Conservation (phyloP, 331 rosid species). For the Erythrophleum ivorense region DNA sequence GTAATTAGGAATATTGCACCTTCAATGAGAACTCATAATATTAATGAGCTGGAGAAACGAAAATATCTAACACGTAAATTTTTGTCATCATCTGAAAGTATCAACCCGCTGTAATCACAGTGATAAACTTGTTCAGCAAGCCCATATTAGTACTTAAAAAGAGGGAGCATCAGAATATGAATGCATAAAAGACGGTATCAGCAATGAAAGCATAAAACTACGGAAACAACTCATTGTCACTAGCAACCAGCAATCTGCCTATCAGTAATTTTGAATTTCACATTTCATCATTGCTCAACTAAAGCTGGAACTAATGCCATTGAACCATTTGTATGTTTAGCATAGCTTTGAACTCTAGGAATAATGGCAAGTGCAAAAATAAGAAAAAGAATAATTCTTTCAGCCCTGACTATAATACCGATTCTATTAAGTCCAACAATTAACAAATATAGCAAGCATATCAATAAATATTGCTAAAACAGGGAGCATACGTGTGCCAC, state of each 20-base stretch:
- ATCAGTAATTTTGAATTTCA: neutral
- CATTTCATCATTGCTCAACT: slow-evolving; percentile 29
- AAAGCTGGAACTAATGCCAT: slow-evolving; percentile 8
- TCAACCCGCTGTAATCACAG: slow-evolving; percentile 15
- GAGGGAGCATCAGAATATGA: slow-evolving; percentile 11
- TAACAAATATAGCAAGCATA: slow-evolving; percentile 13
- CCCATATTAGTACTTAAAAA: slow-evolving; percentile 13
- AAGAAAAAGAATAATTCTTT: neutral
- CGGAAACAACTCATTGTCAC: slow-evolving; percentile 16
- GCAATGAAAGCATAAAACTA: slow-evolving; percentile 11
- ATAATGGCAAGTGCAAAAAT: neutral
- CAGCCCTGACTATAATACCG: neutral
- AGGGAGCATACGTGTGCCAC: slow-evolving; percentile 68
- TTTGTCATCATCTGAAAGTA: slow-evolving; percentile 20
- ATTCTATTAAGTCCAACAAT: neutral
- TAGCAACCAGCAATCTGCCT: slow-evolving; percentile 17
- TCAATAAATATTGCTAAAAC: slow-evolving; percentile 6
- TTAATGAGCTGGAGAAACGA: neutral
- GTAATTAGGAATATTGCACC: slow-evolving; percentile 30
- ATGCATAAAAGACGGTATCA: slow-evolving; percentile 10
- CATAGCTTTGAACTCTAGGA: neutral
- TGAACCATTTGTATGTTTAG: neutral
- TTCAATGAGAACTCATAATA: slow-evolving; percentile 19
- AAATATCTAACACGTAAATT: neutral
- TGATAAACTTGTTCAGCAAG: slow-evolving; percentile 1